Conservation (phyloP, 768 basidiomycete species). For the Pleurotus tuber-regium region DNA sequence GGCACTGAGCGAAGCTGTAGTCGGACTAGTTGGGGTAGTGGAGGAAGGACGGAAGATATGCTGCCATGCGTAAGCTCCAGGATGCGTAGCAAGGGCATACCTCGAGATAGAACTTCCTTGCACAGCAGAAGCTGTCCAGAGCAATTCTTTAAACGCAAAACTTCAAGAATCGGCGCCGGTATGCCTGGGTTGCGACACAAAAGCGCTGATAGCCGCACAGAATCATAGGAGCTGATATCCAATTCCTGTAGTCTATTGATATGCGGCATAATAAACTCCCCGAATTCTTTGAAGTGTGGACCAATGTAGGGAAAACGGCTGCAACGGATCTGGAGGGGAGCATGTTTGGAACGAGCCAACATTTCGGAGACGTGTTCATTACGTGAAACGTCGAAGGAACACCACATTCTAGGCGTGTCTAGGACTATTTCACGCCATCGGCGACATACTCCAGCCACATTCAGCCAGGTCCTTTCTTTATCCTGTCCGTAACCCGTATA, state of each 20-base stretch:
- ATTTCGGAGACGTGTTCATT: background rate
- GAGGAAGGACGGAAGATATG: background rate
- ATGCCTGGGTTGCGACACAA: background rate
- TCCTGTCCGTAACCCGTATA: background rate
- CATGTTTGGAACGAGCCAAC: background rate
- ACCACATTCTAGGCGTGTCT: background rate
- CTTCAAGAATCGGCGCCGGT: background rate
- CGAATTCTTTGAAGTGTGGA: background rate
- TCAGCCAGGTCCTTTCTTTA: background rate
- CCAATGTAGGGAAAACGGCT: background rate
- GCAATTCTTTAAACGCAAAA: background rate
- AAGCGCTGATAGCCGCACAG: background rate
- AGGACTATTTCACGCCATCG: background rate
- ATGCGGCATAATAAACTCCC: background rate
- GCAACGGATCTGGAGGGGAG: background rate
- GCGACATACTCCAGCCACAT: background rate
- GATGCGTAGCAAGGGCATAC: background rate
- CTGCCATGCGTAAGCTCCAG: background rate
- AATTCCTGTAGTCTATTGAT: background rate
- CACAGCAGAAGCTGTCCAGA: background rate
- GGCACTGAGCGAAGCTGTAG: background rate
- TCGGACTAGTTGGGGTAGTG: background rate
- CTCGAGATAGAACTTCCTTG: background rate
- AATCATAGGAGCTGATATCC: background rate
- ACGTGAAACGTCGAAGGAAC: background rate